Evolutionary conservation across 2,329 filamentous ascomycete species (phyloP).

Genomic region (Paraphoma chrysanthemicola): DNA sequence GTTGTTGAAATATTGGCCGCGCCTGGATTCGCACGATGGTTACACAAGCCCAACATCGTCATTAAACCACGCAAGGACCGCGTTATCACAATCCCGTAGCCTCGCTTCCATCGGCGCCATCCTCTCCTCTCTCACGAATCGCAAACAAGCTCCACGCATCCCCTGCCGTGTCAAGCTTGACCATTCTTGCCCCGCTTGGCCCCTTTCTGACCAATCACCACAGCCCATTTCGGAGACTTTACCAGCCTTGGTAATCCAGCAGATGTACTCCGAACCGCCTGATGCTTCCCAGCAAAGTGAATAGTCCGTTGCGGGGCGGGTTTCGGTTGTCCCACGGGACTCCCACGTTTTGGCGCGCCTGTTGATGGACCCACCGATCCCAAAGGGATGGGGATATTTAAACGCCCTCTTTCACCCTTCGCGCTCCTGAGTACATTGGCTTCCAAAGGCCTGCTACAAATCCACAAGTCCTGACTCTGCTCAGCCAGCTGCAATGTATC

Average conservation of each 20-base stretch:
- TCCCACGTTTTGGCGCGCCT: conserved; percentile 12
- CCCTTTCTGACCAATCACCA: conserved; percentile 22
- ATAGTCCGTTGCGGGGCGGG: conserved; percentile 21
- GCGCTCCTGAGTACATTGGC: background rate
- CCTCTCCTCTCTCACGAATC: conserved; percentile 13
- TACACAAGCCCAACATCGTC: background rate
- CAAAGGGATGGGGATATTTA: conserved; percentile 19
- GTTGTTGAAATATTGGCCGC: no score
- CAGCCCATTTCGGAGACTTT: conserved; percentile 20
- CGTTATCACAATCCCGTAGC: background rate
- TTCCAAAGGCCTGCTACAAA: background rate
- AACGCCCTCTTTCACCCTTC: background rate
- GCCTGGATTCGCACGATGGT: no score
- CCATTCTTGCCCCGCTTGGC: conserved; percentile 10
- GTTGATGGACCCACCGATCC: background rate
- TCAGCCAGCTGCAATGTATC: conserved; percentile 32
- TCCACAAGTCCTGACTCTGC: background rate
- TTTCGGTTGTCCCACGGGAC: conserved; percentile 1
- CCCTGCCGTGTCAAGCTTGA: conserved; percentile 26
- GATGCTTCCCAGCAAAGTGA: conserved; percentile 16
- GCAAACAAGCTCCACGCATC: conserved; percentile 24
- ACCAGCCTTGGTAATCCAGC: conserved; percentile 22
- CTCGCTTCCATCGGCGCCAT: conserved; percentile 2
- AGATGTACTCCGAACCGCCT: conserved; percentile 14
- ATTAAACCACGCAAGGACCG: background rate